Evolutionary conservation across 371 early-diverging fungal genomes (phyloP), one percentile per base, ranked within the genome.

Genomic region (Actinomucor elegans): DNA sequence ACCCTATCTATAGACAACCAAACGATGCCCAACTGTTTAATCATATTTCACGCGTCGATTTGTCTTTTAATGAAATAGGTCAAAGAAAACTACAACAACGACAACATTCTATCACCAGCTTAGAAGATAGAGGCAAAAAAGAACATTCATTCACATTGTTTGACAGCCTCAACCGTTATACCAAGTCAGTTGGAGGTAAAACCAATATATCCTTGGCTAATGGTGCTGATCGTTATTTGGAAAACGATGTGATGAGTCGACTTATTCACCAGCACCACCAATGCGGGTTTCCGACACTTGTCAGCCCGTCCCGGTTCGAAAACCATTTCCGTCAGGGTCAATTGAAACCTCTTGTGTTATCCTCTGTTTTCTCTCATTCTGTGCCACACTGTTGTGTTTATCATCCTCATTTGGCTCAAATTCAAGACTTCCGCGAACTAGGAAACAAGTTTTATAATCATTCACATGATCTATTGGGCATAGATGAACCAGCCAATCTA

Each of bases 271-370:
- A 62, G 18, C 62, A 71, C 20, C 66, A 67, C 24, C 49, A 71
- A 41, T 71, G 71, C 21, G 53, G 62, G 0, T 71, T 71, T 23
- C 71, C 71, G 1, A 54, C 52, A 4, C 42, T 67, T 9, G 68
- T 65, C 29, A 55, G 49, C 10, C 69, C 69, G 5, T 43, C 62
- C 9, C 44, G 62, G 4, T 66, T 69, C n/a, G 65, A 59, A 46
- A 55, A 55, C 5, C 57, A 59, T 37, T 62, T 56, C 29, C 52
- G 51, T 4, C 57, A 59, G 40, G 60, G 53, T 4, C 50, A 55
- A 18, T 34, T 69, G 10, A 61, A 61, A 26, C 38, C 65, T 11
- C 35, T 66, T 4, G 65, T 69, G 1, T 34, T 65, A 7, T 61
- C 62, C 4, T 65, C 69, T 12, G 51, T 69, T 2, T 57, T 65